phyloP scores from a whole-genome alignment of 2,329 filamentous ascomycete species.

The Niveomyces coronatus region DNA sequence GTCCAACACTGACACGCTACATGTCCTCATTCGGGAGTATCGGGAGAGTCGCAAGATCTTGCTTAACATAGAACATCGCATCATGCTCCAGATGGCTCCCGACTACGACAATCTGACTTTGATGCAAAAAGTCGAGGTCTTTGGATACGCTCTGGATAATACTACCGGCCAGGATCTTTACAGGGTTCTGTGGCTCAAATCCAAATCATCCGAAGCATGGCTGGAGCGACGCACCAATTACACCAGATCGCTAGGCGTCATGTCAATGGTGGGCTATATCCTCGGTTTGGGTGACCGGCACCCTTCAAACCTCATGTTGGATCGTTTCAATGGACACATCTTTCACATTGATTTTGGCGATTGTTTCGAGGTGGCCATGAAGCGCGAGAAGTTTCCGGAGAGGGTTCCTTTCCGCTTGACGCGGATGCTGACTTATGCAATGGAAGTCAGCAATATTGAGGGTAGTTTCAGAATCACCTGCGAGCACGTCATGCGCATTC shows the following conservation, averaged over 20 bases:
- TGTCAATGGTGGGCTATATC: constrained; percentile 99
- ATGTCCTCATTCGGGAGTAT: constrained; percentile 94
- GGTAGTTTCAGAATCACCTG: constrained; percentile 97
- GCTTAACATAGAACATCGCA: constrained; percentile 97
- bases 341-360: constrained; percentile 99
- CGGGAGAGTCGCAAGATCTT: constrained; percentile 94
- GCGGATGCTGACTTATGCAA: constrained; percentile 97
- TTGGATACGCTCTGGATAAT: constrained; percentile 97
- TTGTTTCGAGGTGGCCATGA: constrained; percentile 99
- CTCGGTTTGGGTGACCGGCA: constrained; percentile 93
- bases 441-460: constrained; percentile 99
- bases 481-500: constrained; percentile 94
- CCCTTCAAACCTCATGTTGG: constrained; percentile 95
- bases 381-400: constrained; percentile 97
- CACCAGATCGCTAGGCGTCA: constrained; percentile 90
- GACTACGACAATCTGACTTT: constrained; percentile 97
- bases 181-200: constrained; percentile 96
- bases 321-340: constrained; percentile 90
- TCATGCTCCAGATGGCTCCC: constrained; percentile 99
- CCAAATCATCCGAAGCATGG: constrained; percentile 96
- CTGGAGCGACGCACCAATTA: constrained; percentile 97
- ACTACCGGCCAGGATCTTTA: constrained; percentile 98
- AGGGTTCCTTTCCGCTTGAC: constrained; percentile 95
- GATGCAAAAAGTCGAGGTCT: constrained; percentile 99
- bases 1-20: constrained; percentile 92